These are phyloP conservation scores for Fraxinus anomala DNA, from an alignment of 257 asterid genomes.

Conservation along the genomic window DNA sequence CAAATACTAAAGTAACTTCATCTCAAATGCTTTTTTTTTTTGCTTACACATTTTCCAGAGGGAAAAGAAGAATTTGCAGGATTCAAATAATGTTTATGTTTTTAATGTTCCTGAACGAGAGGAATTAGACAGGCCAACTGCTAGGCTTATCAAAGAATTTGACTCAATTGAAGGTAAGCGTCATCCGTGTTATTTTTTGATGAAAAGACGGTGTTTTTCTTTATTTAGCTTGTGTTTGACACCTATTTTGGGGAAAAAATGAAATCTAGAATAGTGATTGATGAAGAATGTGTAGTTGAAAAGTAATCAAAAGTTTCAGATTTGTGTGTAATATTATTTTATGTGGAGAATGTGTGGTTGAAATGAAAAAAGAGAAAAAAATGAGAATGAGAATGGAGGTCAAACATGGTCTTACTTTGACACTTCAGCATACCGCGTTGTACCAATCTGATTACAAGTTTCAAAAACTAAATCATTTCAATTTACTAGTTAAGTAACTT, in stretches of 20 bases:
- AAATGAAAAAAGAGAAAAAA: too few species aligned
- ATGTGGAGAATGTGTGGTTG: too few species aligned
- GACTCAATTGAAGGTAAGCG: constrained; percentile 65
- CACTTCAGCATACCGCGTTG: background rate
- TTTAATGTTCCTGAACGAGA: constrained; percentile 88
- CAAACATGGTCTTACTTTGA: background rate
- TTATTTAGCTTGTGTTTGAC: too few species aligned
- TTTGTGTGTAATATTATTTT: too few species aligned
- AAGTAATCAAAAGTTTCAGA: too few species aligned
- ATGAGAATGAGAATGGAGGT: too few species aligned
- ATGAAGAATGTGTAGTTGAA: too few species aligned
- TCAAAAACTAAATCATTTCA: background rate
- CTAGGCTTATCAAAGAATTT: constrained; percentile 90
- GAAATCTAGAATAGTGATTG: too few species aligned
- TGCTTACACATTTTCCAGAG: constrained; percentile 52
- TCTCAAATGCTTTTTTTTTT: constrained; percentile 25
- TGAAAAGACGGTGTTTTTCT: background rate
- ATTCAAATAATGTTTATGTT: constrained; percentile 79
- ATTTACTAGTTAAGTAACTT: background rate
- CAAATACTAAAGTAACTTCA: background rate
- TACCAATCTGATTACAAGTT: background rate
- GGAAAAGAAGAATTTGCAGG: constrained; percentile 94
- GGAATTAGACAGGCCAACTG: constrained; percentile 89
- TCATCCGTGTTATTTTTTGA: constrained; percentile 1
- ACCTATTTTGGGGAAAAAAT: too few species aligned